Base-by-base conservation (phyloP, 139 green algal genomes). In the Volvox reticuliferus region DNA sequence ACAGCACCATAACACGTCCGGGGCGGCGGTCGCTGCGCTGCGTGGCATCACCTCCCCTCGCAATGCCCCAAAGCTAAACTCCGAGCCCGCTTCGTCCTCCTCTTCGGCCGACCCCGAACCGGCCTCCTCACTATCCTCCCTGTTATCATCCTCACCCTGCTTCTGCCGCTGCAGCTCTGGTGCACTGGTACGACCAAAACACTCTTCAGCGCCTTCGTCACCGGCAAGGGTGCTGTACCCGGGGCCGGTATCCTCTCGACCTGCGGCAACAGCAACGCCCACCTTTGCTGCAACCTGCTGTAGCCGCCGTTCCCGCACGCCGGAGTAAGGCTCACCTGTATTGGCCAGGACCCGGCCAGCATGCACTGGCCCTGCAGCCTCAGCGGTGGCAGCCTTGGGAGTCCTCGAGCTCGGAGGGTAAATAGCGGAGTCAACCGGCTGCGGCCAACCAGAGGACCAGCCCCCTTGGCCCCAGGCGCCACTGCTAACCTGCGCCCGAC, bases 21-120 rank as follows among this genome's bases (percentile, higher is more conserved):
- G 44, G 44, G 28, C 62, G 1, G 37, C 69, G 9, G n/a, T 28
- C 3, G 3, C 30, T 0, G 30, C 50, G 50, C 73, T 61, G 30
- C 32, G 73, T 26, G n/a, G n/a, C 75, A 92, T 62, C 13, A 37
- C 1, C 77, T 79, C n/a, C 0, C 90, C 84, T 5, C 85, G 17
- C 36, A 93, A 50, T 30, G 50, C 90, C 0, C 37, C 85, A 21
- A 91, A 89, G 55, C 84, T 88, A 67, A 91, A 77, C 90, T 91
- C 84, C 30, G 36, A 44, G 26, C 55, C 81, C 9, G 30, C 44
- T n/a, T 84, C 88, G 0, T 35, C 21, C 16, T 28, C 80, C 68
- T 68, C 76, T 19, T 20, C 30, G 18, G 21, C 65, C 65, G 65
- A 73, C 12, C 24, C 65, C 65, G 65, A 73, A 73, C 12, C 65